Percentiles rank a stretch among this genome's conserved stretches.
Conservation (phyloP, 2,329 filamentous ascomycete genomes). For the Pestalotiopsis sp. region DNA sequence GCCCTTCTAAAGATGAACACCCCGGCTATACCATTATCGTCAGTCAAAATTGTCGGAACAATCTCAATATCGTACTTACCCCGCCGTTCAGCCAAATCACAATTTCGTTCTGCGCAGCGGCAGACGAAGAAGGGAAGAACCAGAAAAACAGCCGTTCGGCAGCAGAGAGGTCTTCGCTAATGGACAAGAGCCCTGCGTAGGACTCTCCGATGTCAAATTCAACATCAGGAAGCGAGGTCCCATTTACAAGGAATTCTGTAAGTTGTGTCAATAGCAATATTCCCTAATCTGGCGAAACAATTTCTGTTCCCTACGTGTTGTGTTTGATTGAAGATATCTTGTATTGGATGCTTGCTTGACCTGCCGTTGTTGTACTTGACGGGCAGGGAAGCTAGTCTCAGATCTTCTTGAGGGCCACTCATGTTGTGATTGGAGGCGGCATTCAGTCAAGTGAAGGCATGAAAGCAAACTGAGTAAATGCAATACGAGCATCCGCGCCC, state of each 20-base stretch:
- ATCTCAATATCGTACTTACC: background rate
- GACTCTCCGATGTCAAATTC: conserved; percentile 65
- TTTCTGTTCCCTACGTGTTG: background rate
- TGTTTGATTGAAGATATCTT: background rate
- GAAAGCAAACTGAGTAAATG: background rate
- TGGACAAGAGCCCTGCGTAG: conserved; percentile 60
- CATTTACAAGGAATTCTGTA: conserved; percentile 62
- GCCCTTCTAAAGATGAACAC: conserved; percentile 65
- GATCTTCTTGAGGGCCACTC: background rate
- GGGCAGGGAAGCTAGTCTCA: background rate
- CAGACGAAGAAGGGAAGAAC: conserved; percentile 55
- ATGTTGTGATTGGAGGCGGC: background rate
- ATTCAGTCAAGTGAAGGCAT: background rate
- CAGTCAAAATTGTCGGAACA: background rate
- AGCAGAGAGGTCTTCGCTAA: conserved; percentile 44
- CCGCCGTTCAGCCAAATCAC: conserved; percentile 55
- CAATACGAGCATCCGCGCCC: background rate
- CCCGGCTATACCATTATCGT: conserved; percentile 37
- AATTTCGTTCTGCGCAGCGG: conserved; percentile 49
- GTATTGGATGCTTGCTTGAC: background rate
- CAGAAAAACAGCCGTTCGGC: conserved; percentile 55
- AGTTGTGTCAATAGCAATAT: background rate
- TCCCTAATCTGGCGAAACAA: background rate
- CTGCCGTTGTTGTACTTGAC: background rate
- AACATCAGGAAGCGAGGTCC: conserved; percentile 64